Conservation (phyloP, 2,329 filamentous ascomycete species). For the Thelonectria rubi region DNA sequence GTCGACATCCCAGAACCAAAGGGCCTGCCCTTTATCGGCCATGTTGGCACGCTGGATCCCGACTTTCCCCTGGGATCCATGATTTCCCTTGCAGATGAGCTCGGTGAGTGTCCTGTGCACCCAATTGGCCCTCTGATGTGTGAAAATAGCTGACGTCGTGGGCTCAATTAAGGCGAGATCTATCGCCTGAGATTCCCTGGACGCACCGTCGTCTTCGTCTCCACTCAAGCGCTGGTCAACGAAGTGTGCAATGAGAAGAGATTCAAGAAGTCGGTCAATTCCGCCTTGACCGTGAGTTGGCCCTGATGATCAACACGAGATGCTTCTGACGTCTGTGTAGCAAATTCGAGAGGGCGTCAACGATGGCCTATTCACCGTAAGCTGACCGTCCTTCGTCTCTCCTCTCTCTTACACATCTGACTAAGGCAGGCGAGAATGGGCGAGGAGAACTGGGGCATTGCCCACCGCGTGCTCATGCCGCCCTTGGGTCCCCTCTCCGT, state of each 20-base stretch:
- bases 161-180: slow-evolving; percentile 23
- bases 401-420: slow-evolving; percentile 30
- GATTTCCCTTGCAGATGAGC: slow-evolving; percentile 64
- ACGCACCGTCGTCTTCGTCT: slow-evolving; percentile 55
- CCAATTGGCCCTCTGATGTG: neutral
- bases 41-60: slow-evolving; percentile 67
- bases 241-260: slow-evolving; percentile 71
- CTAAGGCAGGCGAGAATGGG: slow-evolving; percentile 50
- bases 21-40: slow-evolving; percentile 71
- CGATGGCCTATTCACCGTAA: slow-evolving; percentile 73
- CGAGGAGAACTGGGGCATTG: slow-evolving; percentile 71
- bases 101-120: slow-evolving; percentile 56
- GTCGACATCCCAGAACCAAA: slow-evolving; percentile 67
- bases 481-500: slow-evolving; percentile 75
- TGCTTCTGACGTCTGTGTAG: slow-evolving; percentile 25
- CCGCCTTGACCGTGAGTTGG: slow-evolving; percentile 52
- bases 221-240: slow-evolving; percentile 65
- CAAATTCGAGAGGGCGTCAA: slow-evolving; percentile 68
- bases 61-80: slow-evolving; percentile 64
- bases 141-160: neutral
- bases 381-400: slow-evolving; percentile 15
- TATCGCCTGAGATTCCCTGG: slow-evolving; percentile 29
- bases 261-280: slow-evolving; percentile 66
- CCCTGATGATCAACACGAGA: neutral
- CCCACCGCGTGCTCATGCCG: slow-evolving; percentile 71